Base-by-base conservation (phyloP, 495 filamentous ascomycete species). In the Hypoxylon fragiforme region DNA sequence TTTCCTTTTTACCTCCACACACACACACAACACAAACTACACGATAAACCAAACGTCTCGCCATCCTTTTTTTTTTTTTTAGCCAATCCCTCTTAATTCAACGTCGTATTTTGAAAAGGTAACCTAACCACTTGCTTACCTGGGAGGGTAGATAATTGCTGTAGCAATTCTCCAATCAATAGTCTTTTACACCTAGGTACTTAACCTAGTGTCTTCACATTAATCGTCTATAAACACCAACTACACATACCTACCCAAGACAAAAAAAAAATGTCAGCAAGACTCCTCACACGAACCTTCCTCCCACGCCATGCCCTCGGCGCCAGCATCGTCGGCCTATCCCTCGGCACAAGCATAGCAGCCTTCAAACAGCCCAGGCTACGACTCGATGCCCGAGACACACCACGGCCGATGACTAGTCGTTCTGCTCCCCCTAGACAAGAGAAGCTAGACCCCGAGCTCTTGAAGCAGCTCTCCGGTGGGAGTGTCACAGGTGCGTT, bases 401-500 rank as follows among this genome's bases (percentile, higher is more conserved):
- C 54, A 11, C 50, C 52, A n/a, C 56, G 56, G 3, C 36, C 50
- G 7, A 47, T 44, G 44, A 39, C 32, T n/a, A 60, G 36, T 16
- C 40, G 18, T n/a, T 44, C n/a, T n/a, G n/a, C 55, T 20, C 48
- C 57, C 15, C 14, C n/a, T 7, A 70, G 4, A 14, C 15, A 74
- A 14, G 73, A 73, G 9, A 46, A 53, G 19, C 55, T 79, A 37
- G 77, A 79, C 50, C 67, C 81, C 0, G 70, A 75, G 20, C 77
- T 78, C 9, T 72, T 89, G 65, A 81, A 77, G 52, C 85, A 91
- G 74, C 72, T 91, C 44, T 88, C 84, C 48, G 62, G 82, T 49
- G 89, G 89, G 1, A 87, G 85, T 60, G 73, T 91, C 11, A 57
- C 85, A 24, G 88, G 82, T 81, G 66, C 12, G 70, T 48, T 18